Percentiles rank a stretch among this genome's conserved stretches.
These are phyloP conservation scores for Cymbopogon citratus DNA, from an alignment of 176 grass and related monocot genomes.

Conservation along the genomic window DNA sequence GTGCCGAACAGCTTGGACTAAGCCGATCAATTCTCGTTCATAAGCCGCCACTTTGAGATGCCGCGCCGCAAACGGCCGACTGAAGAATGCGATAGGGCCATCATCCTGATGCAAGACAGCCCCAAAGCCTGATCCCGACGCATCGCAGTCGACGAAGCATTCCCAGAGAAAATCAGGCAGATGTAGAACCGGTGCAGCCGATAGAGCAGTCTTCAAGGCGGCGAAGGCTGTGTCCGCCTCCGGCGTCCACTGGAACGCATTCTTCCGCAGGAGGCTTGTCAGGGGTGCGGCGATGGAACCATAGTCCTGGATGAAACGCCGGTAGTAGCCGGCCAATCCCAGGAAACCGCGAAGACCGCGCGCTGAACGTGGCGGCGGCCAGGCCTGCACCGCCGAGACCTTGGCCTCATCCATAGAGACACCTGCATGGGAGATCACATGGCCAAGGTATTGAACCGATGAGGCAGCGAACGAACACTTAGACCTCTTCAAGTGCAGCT, in stretches of 20 bases:
- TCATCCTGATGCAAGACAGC: neutral
- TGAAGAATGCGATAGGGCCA: neutral
- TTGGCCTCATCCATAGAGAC: neutral
- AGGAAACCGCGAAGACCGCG: neutral
- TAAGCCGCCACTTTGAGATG: neutral
- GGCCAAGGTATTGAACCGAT: neutral
- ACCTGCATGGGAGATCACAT: too few relatives aligned
- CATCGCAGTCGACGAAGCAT: neutral
- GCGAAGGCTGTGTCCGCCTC: neutral
- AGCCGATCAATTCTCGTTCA: neutral
- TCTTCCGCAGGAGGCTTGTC: neutral
- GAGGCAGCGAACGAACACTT: neutral
- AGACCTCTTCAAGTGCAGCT: neutral
- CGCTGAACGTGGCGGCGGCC: neutral
- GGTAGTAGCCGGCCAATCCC: neutral
- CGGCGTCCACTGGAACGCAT: neutral
- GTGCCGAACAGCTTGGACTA: neutral
- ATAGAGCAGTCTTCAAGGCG: accelerated
- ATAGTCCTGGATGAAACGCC: neutral
- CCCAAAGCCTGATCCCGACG: neutral
- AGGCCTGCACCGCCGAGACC: neutral
- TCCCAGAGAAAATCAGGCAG: neutral
- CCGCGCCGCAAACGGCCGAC: accelerated
- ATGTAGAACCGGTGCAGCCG: neutral
- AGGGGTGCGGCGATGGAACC: neutral